Base-by-base conservation (phyloP, 2,329 filamentous ascomycete species). In the Atkinsonella hypoxylon region DNA sequence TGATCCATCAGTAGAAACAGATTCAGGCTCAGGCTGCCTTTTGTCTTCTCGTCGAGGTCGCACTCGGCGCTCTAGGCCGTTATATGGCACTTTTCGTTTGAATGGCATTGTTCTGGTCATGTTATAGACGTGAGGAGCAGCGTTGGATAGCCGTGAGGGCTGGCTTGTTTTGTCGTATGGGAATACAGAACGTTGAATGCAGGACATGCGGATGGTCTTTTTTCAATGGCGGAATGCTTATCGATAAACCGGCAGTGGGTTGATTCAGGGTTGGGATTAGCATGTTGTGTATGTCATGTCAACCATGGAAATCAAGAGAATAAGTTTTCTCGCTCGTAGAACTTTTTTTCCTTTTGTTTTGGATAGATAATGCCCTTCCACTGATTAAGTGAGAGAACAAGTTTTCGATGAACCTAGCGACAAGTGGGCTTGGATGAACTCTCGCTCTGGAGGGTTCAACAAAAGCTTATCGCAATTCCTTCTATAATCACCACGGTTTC, bases 31-130 rank as follows among this genome's bases (percentile, higher is more conserved):
- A 6, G 64, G 54, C 39, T 72, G 66, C 57, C 67, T 69, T 48
- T 72, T 66, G 26, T 74, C 71, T 30, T 75, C 69, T 31, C 61
- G 68, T 45, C 72, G 64, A 1, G 69, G 65, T 36, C 70, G 69
- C 1, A 76, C 73, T 41, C 71, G 66, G 51, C 71, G 64, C 53
- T 71, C 67, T 2, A 73, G 59, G 11, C 64, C 66, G 7, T 60
- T 40, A 1, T 62, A 60, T 1, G 66, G 63, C 3, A 63, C 49
- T 57, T 73, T 76, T 40, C 76, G 67, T 53, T 68, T 67, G 0
- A 62, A 54, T 1, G 65, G 56, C 69, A 72, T 54, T n/a, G 22
- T 36, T 45, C 43, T 46, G 11, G 10, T 7, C 2, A 5, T 42
- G n/a, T 5, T 30, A 17, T 2, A 13, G 32, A 36, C 17, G 20